Percentiles rank a stretch among this genome's conserved stretches.
Evolutionary conservation across 371 early-diverging fungal genomes (phyloP).

Genomic region (Fennellomyces sp.): DNA sequence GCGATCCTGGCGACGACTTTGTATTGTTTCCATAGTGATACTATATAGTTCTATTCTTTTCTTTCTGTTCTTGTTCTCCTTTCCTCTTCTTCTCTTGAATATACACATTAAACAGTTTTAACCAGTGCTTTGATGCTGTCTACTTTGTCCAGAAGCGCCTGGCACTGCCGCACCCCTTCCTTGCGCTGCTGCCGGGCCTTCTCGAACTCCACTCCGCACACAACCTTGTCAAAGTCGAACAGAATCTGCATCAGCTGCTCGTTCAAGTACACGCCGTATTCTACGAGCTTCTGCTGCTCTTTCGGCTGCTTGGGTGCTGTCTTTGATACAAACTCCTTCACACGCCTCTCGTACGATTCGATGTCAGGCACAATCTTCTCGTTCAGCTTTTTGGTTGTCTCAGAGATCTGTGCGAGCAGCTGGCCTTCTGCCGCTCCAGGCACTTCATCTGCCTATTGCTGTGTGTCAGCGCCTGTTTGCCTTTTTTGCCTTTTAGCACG

Average conservation of each 20-base stretch:
- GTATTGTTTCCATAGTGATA: slow-evolving; percentile 13
- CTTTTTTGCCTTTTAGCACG: neutral
- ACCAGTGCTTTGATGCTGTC: slow-evolving; percentile 19
- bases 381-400: slow-evolving; percentile 8
- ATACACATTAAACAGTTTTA: slow-evolving; percentile 1
- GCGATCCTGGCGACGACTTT: slow-evolving; percentile 14
- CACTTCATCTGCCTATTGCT: neutral
- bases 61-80: neutral
- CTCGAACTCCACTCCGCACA: slow-evolving; percentile 12
- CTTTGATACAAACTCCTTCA: slow-evolving; percentile 8
- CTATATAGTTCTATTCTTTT: slow-evolving; percentile 6
- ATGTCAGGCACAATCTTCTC: slow-evolving; percentile 18
- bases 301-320: slow-evolving; percentile 7
- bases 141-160: slow-evolving; percentile 22
- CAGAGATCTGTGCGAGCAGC: slow-evolving; percentile 6
- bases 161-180: slow-evolving; percentile 14
- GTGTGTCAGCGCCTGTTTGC: neutral
- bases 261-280: slow-evolving; percentile 19
- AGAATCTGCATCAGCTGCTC: slow-evolving; percentile 27
- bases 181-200: slow-evolving; percentile 22
- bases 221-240: slow-evolving; percentile 25
- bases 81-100: neutral
- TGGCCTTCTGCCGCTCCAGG: neutral
- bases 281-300: slow-evolving; percentile 16
- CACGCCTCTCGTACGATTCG: slow-evolving; percentile 20